Evolutionary conservation across 768 basidiomycete species (phyloP), one percentile per base, ranked within the genome.

Genomic region (Rhodosporidiobolus odoratus): DNA sequence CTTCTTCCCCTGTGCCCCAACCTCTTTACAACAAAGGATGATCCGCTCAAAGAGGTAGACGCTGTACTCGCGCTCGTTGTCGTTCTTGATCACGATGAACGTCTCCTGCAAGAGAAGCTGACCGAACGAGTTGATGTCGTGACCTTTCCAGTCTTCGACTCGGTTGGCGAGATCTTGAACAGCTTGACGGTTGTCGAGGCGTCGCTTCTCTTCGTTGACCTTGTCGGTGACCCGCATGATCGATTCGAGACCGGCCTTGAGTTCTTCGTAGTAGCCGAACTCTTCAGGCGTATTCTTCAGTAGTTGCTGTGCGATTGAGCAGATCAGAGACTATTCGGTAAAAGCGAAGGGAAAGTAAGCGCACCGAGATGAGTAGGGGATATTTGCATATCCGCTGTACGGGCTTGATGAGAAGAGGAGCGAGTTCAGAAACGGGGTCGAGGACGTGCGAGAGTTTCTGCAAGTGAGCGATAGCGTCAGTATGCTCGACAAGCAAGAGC

Each of bases 21-120:
- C 88, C 79, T 98, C 96, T 80, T 98, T 98, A 84, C 96, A 98
- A 81, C 96, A 99, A 30, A 98, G 85, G 74, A 99, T 92, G 80
- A 99, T 99, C 82, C 92, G 92, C 82, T 98, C 94, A 75, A 99
- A 99, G 43, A 99, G 83, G 84, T 97, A 99, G 67, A 99, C 94
- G 75, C 95, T 92, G 77, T 98, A 98, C 80, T 99, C 96, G 75
- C 96, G 86, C 79, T 97, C 93, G 76, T 93, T 90, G 68, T 94
- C 93, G 58, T 89, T 90, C 81, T 98, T 99, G 76, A 90, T 95
- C 67, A 98, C 96, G 67, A 88, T 87, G 80, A 98, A 98, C 65
- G 92, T 85, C 79, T 97, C 96, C 79, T 98, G 94, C 38, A 98
- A 85, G 41, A 95, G 84, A 63, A 99, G 88, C 75, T 91, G 87